Conservation (phyloP, 345 rosid species). For the Theobroma cacao region DNA sequence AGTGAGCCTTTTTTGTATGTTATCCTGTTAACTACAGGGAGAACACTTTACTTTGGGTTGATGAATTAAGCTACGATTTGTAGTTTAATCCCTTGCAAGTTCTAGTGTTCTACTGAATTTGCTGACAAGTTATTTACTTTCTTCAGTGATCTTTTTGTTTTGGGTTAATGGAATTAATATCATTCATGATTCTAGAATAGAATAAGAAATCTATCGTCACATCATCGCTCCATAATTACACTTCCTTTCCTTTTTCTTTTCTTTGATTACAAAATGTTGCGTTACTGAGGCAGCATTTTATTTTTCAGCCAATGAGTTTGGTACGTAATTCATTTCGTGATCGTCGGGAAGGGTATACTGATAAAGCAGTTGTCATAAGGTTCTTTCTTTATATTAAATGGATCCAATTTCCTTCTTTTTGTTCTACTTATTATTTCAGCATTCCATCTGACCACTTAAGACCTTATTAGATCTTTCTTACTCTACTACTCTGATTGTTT, state of each 20-base stretch:
- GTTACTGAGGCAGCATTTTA: constrained; percentile 28
- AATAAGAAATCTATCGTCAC: background rate
- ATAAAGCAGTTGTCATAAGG: constrained; percentile 89
- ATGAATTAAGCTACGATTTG: background rate
- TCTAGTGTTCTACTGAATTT: background rate
- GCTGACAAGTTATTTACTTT: background rate
- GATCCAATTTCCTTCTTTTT: background rate
- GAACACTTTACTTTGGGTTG: background rate
- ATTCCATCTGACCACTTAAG: background rate
- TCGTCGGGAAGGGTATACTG: constrained; percentile 79
- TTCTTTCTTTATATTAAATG: constrained; percentile 15
- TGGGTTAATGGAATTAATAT: background rate
- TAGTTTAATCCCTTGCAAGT: background rate
- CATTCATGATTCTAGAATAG: background rate
- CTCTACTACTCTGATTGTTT: background rate
- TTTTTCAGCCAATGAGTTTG: constrained; percentile 89
- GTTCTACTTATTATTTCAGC: background rate
- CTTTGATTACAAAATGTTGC: constrained; percentile 14
- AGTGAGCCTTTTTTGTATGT: constrained; percentile 25
- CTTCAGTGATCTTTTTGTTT: background rate
- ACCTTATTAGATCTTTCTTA: background rate
- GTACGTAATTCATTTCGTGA: constrained; percentile 77
- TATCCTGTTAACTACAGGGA: background rate
- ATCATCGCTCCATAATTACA: too few species aligned
- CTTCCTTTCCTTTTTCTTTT: constrained; percentile 1